Conservation (phyloP, 805 yeast genomes). For the Nakazawaea populi region DNA sequence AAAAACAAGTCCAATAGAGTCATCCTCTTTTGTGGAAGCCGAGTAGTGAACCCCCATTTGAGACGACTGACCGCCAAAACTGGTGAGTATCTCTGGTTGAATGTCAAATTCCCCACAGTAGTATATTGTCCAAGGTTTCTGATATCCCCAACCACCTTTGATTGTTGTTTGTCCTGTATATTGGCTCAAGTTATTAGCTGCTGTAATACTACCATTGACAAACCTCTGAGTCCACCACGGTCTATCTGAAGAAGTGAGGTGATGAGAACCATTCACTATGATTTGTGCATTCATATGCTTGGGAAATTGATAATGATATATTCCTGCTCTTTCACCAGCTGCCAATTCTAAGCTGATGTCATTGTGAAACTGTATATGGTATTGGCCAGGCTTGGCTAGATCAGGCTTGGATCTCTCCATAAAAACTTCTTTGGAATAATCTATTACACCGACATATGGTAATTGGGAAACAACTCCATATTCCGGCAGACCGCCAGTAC, state of each 20-base stretch:
- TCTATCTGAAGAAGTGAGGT: constrained; percentile 21
- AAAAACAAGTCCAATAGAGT: constrained; percentile 21
- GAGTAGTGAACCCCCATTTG: not conserved
- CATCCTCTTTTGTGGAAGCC: constrained; percentile 12
- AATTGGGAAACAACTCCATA: constrained; percentile 29
- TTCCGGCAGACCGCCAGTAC: constrained; percentile 34
- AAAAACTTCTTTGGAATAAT: constrained; percentile 12
- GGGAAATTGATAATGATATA: constrained; percentile 21
- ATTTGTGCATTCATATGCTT: constrained; percentile 13
- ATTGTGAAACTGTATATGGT: constrained; percentile 18
- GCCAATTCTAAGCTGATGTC: constrained; percentile 23
- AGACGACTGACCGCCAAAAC: constrained; percentile 11
- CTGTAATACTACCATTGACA: constrained; percentile 20
- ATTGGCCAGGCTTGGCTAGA: constrained; percentile 21
- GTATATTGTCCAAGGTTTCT: constrained; percentile 23
- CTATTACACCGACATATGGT: constrained; percentile 19
- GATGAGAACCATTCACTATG: constrained; percentile 25
- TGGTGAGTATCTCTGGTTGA: constrained; percentile 12
- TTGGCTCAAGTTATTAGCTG: constrained; percentile 11
- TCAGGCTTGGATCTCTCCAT: constrained; percentile 16
- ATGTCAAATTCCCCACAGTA: constrained; percentile 25
- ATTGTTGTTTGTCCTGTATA: constrained; percentile 23
- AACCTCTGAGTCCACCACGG: constrained; percentile 29
- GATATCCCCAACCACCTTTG: constrained; percentile 28
- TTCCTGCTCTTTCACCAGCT: constrained; percentile 22